Evolutionary conservation across 202 grass and related monocot genomes (phyloP), one percentile per base, ranked within the genome.

Genomic region (Tripidium arundinaceum): DNA sequence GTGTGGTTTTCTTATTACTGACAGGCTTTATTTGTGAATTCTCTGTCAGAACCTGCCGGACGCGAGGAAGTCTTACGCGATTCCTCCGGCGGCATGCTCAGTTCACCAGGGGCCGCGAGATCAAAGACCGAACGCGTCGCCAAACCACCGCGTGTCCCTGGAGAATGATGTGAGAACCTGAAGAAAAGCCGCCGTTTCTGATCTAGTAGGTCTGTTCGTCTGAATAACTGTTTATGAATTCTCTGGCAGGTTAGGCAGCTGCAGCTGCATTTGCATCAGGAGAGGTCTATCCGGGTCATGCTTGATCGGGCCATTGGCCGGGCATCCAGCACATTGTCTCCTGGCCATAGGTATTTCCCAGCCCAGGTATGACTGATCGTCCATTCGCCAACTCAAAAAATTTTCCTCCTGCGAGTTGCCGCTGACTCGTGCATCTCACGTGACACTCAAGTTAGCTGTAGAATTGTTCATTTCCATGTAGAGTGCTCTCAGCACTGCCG

Each of bases 261-360:
- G 71, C 90, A 98, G 80, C 84, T 93, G 40, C 76, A 98, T 78
- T 79, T 98, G 82, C 90, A 91, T 86, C 95, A 91, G 78, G 95
- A 98, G 83, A 94, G 87, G 80, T 91, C 95, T 6, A 91, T 90
- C 76, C 79, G 90, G 50, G 61, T 75, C 77, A 86, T 98, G 82
- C 88, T 98, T 70, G 95, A 98, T 64, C 89, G 77, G 73, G 90
- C 95, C 6, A 98, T 98, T 68, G 92, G 95, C 8, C 92, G 88
- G 82, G 92, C 87, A 14, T 95, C 95, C 58, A 91, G 92, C 67
- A 91, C 92, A 7, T 72, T 98, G 63, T 98, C 95, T 80, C 92
- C 92, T 70, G 90, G 95, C 11, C 95, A 98, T 45, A 76, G 79
- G 68, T 88, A 93, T 72, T 95, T 98, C 61, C 91, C 95, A 29